These are phyloP conservation scores for Graphiopsis chlorocephala DNA, from an alignment of 2,329 filamentous ascomycete genomes.

Conservation along the genomic window DNA sequence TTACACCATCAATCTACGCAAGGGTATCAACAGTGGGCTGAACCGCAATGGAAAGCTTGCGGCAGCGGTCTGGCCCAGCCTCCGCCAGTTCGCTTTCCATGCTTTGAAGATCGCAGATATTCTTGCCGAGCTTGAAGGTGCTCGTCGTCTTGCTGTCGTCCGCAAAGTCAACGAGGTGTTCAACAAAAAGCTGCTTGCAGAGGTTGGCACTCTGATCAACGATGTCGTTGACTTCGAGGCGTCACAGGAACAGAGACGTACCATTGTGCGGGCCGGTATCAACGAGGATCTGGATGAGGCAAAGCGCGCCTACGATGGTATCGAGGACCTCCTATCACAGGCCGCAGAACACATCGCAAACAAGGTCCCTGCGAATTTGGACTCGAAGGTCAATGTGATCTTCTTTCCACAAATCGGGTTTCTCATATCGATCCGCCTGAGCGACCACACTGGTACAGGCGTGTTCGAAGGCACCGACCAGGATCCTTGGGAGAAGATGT, in stretches of 20 bases:
- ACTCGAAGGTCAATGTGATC: constrained; percentile 67
- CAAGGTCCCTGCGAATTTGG: constrained; percentile 59
- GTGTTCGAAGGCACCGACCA: constrained; percentile 60
- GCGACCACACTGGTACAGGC: constrained; percentile 57
- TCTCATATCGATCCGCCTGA: constrained; percentile 68
- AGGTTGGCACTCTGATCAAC: constrained; percentile 68
- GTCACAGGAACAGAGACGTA: constrained; percentile 68
- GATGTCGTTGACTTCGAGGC: constrained; percentile 77
- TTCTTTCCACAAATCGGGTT: constrained; percentile 93
- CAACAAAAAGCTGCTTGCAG: constrained; percentile 57
- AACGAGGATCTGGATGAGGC: constrained; percentile 73
- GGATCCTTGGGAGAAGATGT: constrained; percentile 73
- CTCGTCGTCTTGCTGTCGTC: constrained; percentile 52
- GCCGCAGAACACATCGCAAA: constrained; percentile 63
- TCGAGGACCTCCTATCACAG: constrained; percentile 69
- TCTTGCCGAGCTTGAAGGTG: constrained; percentile 57
- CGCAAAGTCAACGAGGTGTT: constrained; percentile 61
- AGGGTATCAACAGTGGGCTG: constrained; percentile 64
- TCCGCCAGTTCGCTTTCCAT: constrained; percentile 70
- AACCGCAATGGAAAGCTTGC: constrained; percentile 59
- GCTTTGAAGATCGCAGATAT: constrained; percentile 67
- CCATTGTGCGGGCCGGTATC: constrained; percentile 69
- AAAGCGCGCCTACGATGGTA: constrained; percentile 73
- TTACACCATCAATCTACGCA: constrained; percentile 67
- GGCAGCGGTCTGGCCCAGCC: constrained; percentile 62